Evolutionary conservation across 1,284 basidiomycete species (phyloP), one percentile per base, ranked within the genome.

Genomic region (Schizophyllum amplum): DNA sequence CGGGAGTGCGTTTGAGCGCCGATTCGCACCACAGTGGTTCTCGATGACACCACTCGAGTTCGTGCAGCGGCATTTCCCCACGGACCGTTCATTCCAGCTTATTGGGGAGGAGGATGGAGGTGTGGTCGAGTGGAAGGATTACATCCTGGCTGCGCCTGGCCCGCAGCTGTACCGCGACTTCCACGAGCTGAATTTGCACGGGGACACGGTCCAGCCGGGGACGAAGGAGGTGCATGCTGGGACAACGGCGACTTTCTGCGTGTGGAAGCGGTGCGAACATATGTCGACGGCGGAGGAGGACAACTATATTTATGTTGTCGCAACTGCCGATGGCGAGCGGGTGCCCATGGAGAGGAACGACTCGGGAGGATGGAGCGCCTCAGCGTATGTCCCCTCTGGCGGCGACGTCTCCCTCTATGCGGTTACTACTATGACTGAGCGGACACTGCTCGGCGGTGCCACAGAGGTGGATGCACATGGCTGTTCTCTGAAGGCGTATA

Each of bases 231-330:
- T 78, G n/a, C 62, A 67, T 53, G 64, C 69, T 24, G 72, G 72
- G 15, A 64, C 66, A 27, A 67, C 65, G 59, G 63, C 67, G 26
- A 67, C 59, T 25, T 78, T 78, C 61, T 67, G 67, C 27, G 54
- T 76, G 3, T 71, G 68, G 59, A 78, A 77, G 62, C 67, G 68
- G 58, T 78, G 76, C 61, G 70, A 74, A 60, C 76, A 78, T 62
- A 70, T 75, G 68, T 75, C 73, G 5, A 73, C 66, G 5, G 67
- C 63, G 5, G 70, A 75, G 49, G 60, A 59, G 20, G 72, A 77
- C 59, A 76, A 77, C 56, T 74, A 72, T 60, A 70, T 75, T 9
- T 70, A 67, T 57, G 23, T 24, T 20, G 25, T 27, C 15, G 9
- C 7, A 24, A 68, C 68, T 15, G 11, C 33, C 13, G 33, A 42